Conservation (phyloP, 805 yeast genomes). For the Kodamaea jinghongensis region DNA sequence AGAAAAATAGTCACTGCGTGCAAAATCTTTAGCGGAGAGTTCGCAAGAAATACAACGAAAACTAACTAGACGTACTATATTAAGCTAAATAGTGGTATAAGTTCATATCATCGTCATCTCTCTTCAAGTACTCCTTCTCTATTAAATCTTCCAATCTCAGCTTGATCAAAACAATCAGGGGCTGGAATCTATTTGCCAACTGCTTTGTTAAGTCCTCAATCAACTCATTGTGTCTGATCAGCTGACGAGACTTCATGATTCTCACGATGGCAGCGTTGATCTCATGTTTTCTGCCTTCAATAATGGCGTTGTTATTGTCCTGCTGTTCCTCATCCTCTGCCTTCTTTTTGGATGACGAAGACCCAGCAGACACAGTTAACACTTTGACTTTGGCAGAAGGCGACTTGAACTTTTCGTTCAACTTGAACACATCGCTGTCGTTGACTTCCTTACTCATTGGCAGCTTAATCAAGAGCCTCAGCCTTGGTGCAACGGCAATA, state of each 20-base stretch:
- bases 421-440: constrained; percentile 57
- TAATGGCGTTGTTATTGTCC: constrained; percentile 54
- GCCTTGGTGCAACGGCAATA: constrained; percentile 77
- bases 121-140: constrained; percentile 76
- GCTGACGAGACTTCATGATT: constrained; percentile 75
- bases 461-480: constrained; percentile 66
- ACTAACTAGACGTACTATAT: no score
- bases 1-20: no score
- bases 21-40: no score
- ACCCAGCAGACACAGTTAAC: constrained; percentile 54
- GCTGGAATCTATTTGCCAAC: constrained; percentile 61
- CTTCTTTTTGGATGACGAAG: constrained; percentile 21
- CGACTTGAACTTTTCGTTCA: constrained; percentile 68
- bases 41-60: no score
- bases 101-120: constrained; percentile 60
- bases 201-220: constrained; percentile 63
- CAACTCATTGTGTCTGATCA: constrained; percentile 59
- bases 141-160: constrained; percentile 70
- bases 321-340: constrained; percentile 55
- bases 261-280: constrained; percentile 86
- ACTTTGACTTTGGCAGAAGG: constrained; percentile 71
- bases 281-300: constrained; percentile 62
- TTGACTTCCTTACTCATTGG: constrained; percentile 76
- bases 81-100: constrained; percentile 69
- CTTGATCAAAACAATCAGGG: constrained; percentile 66